Evolutionary conservation across 2,329 filamentous ascomycete species (phyloP).

Genomic region (Colletotrichum liaoningense): DNA sequence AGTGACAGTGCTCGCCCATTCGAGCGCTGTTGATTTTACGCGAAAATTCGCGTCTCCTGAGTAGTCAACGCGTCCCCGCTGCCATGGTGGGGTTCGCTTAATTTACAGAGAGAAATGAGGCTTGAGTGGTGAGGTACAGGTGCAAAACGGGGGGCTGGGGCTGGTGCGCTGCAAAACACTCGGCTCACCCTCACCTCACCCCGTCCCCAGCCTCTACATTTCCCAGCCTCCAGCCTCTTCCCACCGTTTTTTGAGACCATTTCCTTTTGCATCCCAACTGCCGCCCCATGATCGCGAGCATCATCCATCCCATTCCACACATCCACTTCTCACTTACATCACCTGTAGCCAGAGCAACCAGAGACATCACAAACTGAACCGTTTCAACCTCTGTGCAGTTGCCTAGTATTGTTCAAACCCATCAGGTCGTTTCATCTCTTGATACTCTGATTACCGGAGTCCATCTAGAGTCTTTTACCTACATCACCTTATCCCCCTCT

Average conservation of each 20-base stretch:
- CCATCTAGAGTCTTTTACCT: not conserved
- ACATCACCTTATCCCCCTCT: not conserved
- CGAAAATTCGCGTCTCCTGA: slow-evolving; percentile 34
- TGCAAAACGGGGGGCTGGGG: slow-evolving; percentile 31
- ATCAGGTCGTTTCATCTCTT: not conserved
- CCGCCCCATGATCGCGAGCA: slow-evolving; percentile 32
- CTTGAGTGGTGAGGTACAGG: slow-evolving; percentile 7
- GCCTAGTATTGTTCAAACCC: slow-evolving; percentile 12
- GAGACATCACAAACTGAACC: slow-evolving; percentile 11
- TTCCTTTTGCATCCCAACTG: slow-evolving; percentile 32
- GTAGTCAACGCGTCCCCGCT: slow-evolving; percentile 21
- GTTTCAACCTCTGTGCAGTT: not conserved
- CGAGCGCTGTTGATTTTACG: slow-evolving; percentile 16
- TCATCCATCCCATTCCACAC: slow-evolving; percentile 34
- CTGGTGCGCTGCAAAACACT: slow-evolving; percentile 23
- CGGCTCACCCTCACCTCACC: slow-evolving; percentile 13
- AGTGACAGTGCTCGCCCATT: not conserved
- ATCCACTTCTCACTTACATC: slow-evolving; percentile 33
- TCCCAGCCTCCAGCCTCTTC: slow-evolving; percentile 34
- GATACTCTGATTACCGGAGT: slow-evolving; percentile 20
- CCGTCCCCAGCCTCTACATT: slow-evolving; percentile 31
- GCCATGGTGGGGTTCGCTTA: slow-evolving; percentile 29
- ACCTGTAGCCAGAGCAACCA: slow-evolving; percentile 36
- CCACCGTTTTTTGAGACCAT: slow-evolving; percentile 28
- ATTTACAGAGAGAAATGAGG: slow-evolving; percentile 26